phyloP scores from a whole-genome alignment of 257 asterid genomes.

The Penstemon newberryi region DNA sequence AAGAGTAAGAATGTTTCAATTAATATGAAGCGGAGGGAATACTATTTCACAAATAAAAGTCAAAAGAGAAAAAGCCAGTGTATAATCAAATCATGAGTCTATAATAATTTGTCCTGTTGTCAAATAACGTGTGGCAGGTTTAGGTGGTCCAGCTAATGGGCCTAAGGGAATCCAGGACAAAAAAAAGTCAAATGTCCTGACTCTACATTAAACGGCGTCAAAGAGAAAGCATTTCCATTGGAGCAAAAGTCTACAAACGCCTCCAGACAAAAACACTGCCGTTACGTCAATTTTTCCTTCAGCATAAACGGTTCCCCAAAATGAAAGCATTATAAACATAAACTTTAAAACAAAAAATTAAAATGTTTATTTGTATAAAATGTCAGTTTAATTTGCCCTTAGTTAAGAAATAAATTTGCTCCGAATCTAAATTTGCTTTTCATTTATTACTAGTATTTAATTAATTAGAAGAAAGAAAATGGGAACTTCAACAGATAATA shows the following conservation, averaged over 20 bases:
- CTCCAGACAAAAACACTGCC: not conserved
- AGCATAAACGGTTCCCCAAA: slow-evolving; percentile 12
- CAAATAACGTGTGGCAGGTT: not conserved
- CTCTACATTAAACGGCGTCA: slow-evolving; percentile 19
- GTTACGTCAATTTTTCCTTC: slow-evolving; percentile 10
- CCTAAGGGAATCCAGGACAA: not conserved
- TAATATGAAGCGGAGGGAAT: no score
- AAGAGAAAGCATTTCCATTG: not conserved
- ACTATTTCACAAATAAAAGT: not conserved
- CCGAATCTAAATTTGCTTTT: no score
- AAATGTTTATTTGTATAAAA: no score
- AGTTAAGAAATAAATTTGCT: not conserved
- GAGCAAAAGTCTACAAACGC: slow-evolving; percentile 2
- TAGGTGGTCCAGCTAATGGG: slow-evolving; percentile 12
- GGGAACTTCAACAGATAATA: not conserved
- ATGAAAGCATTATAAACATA: not conserved
- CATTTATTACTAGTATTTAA: no score
- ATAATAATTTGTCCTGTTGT: no score
- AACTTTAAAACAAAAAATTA: not conserved
- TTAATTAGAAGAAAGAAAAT: not conserved
- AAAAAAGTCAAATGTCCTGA: slow-evolving; percentile 7
- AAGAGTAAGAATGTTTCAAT: no score
- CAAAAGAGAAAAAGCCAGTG: no score
- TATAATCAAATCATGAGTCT: no score
- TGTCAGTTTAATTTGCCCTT: no score